phyloP scores from a whole-genome alignment of 2,329 filamentous ascomycete species.

The Penicillium sp. region DNA sequence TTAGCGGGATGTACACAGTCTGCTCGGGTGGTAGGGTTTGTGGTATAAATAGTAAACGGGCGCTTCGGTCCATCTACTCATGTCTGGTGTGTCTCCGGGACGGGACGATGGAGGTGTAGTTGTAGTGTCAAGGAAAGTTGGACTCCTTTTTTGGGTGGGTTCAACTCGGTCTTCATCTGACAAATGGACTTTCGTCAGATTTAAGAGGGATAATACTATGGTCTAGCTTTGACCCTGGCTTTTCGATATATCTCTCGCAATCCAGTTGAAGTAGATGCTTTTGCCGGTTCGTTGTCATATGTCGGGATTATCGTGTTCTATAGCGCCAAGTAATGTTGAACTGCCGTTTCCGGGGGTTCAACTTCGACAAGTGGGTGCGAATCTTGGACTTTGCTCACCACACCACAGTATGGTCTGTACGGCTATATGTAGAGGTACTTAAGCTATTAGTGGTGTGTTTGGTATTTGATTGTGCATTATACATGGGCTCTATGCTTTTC shows the following conservation, averaged over 20 bases:
- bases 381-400: background rate
- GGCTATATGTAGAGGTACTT: rapidly evolving
- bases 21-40: no score
- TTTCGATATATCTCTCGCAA: background rate
- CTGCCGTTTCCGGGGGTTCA: background rate
- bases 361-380: background rate
- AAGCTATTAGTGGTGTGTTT: rapidly evolving
- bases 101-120: no score
- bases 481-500: no score
- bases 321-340: background rate
- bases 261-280: background rate
- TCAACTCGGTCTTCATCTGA: background rate
- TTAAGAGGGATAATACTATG: rapidly evolving
- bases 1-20: rapidly evolving
- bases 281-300: background rate
- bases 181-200: no score
- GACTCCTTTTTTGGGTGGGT: background rate
- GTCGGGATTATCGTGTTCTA: background rate
- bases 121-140: background rate
- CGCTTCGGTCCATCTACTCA: background rate
- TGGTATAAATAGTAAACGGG: no score
- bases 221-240: background rate
- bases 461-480: background rate
- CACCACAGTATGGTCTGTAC: background rate
- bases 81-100: background rate